phyloP scores from a whole-genome alignment of 768 basidiomycete genomes.

The Lactifluus echinatus region DNA sequence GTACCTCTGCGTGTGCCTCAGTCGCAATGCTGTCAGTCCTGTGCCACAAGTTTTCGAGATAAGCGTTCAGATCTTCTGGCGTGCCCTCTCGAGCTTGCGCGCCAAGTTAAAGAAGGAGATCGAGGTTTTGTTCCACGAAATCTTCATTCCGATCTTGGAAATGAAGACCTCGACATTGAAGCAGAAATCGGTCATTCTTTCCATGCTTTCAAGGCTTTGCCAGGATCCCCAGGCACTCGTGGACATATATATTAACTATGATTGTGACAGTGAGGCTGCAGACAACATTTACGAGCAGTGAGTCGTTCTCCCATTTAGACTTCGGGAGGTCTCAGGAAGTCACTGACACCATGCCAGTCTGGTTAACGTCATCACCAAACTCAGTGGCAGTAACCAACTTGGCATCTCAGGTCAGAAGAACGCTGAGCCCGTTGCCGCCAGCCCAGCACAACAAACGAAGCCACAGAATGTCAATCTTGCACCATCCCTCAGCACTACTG shows the following conservation, averaged over 20 bases:
- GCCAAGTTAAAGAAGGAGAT: slow-evolving; percentile 99
- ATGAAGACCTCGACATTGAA: slow-evolving; percentile 94
- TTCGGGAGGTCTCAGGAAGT: neutral
- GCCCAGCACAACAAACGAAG: slow-evolving; percentile 44
- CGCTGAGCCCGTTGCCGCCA: slow-evolving; percentile 53
- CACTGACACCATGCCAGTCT: slow-evolving; percentile 39
- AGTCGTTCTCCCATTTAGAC: slow-evolving; percentile 25
- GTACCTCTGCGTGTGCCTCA: slow-evolving; percentile 87
- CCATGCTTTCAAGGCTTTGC: slow-evolving; percentile 79
- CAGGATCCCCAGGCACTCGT: slow-evolving; percentile 97
- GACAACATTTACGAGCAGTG: slow-evolving; percentile 98
- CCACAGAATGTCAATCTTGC: slow-evolving; percentile 37
- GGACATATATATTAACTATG: slow-evolving; percentile 98
- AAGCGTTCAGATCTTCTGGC: slow-evolving; percentile 98
- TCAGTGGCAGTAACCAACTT: slow-evolving; percentile 48
- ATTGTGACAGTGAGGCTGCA: slow-evolving; percentile 88
- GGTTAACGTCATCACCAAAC: slow-evolving; percentile 94
- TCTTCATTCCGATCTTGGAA: slow-evolving; percentile 96
- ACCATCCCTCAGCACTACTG: slow-evolving; percentile 57
- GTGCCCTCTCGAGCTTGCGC: slow-evolving; percentile 87
- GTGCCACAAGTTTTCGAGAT: slow-evolving; percentile 97
- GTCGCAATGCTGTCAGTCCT: slow-evolving; percentile 90
- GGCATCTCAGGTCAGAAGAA: slow-evolving; percentile 38
- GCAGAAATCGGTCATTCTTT: slow-evolving; percentile 88
- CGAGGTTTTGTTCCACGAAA: slow-evolving; percentile 95